These are phyloP conservation scores for Porodaedalea pini DNA, from an alignment of 1,284 basidiomycete species.

Conservation along the genomic window DNA sequence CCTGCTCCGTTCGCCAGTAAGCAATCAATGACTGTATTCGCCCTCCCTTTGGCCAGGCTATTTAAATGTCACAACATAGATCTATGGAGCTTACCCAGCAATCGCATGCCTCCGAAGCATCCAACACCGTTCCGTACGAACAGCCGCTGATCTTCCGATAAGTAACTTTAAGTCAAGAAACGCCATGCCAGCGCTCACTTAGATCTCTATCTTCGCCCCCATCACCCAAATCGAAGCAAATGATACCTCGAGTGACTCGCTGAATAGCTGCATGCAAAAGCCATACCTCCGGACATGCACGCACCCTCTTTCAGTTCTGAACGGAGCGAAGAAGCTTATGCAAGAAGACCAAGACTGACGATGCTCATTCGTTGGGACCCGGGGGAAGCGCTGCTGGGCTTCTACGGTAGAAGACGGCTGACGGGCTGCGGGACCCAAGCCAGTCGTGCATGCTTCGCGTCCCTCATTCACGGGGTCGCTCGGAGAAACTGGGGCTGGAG, in stretches of 20 bases:
- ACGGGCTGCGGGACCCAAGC: background rate
- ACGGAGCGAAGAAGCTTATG: too few relatives aligned
- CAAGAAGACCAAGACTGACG: background rate
- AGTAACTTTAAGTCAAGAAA: background rate
- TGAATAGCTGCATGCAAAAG: background rate
- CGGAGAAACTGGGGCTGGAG: slow-evolving; percentile 1
- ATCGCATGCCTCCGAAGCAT: background rate
- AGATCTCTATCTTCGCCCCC: too few relatives aligned
- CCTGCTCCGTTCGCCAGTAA: too few relatives aligned
- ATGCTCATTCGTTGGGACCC: too few relatives aligned
- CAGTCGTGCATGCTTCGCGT: background rate
- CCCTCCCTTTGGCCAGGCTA: too few relatives aligned
- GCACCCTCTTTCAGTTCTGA: slow-evolving; percentile 2
- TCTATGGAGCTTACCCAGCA: too few relatives aligned
- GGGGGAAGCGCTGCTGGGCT: background rate
- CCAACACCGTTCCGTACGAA: background rate
- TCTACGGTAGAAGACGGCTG: too few relatives aligned
- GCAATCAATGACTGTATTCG: too few relatives aligned
- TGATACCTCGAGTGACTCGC: background rate
- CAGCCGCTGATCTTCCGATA: slow-evolving; percentile 5
- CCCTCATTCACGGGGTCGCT: background rate
- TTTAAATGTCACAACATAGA: too few relatives aligned
- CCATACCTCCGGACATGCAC: background rate
- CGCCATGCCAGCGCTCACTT: background rate
- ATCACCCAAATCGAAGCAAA: background rate